A percentile compares a stretch with the other conserved stretches of the same genome.
These are phyloP conservation scores for Tulasnella sp. DNA, from an alignment of 768 basidiomycete species.

Conservation along the genomic window DNA sequence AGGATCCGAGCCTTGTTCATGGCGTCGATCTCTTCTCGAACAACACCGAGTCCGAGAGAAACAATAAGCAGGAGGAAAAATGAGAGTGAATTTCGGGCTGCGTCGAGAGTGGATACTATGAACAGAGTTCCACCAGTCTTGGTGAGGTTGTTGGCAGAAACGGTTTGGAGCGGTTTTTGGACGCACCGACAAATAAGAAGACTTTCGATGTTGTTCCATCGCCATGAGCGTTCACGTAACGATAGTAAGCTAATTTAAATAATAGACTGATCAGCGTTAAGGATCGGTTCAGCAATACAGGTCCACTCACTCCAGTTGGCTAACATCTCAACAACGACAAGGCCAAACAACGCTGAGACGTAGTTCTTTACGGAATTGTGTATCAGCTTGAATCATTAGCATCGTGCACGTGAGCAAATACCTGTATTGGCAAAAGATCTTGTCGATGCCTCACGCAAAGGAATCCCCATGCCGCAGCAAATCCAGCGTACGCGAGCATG, in stretches of 20 bases:
- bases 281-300: background rate
- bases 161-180: background rate
- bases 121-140: background rate
- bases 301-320: slow-evolving; percentile 64
- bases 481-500: slow-evolving; percentile 61
- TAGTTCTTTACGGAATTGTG: slow-evolving; percentile 50
- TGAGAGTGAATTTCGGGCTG: slow-evolving; percentile 84
- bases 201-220: slow-evolving; percentile 60
- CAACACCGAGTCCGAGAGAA: slow-evolving; percentile 83
- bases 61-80: slow-evolving; percentile 94
- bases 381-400: slow-evolving; percentile 9
- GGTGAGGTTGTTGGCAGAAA: background rate
- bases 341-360: slow-evolving; percentile 73
- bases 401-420: slow-evolving; percentile 25
- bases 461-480: slow-evolving; percentile 70
- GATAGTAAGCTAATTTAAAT: slow-evolving; percentile 60
- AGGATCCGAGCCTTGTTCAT: slow-evolving; percentile 79
- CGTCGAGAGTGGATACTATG: slow-evolving; percentile 88
- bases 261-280: background rate
- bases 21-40: slow-evolving; percentile 77
- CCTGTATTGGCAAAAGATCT: slow-evolving; percentile 84
- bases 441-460: slow-evolving; percentile 69
- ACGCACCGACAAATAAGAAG: slow-evolving; percentile 86
- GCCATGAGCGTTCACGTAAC: slow-evolving; percentile 84
- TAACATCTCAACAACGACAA: slow-evolving; percentile 89